Percentiles rank a stretch among this genome's conserved stretches.
Conservation (phyloP, 148 eudicot genomes). For the Rhododendron williamsianum region DNA sequence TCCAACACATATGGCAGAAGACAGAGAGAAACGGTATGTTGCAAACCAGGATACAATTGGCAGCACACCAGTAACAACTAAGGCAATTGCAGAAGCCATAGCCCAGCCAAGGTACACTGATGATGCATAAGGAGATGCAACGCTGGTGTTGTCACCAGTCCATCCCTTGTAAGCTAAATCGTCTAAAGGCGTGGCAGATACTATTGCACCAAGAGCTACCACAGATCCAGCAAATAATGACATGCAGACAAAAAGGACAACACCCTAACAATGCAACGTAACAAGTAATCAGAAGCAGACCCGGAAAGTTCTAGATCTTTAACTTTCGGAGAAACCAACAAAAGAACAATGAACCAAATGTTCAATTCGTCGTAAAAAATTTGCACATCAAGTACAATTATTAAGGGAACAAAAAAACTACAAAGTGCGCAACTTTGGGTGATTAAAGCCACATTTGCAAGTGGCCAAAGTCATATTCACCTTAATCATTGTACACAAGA, state of each 20-base stretch:
- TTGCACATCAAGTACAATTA: not conserved
- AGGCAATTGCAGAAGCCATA: constrained; percentile 74
- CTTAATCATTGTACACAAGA: not conserved
- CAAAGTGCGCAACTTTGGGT: not conserved
- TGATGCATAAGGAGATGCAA: constrained; percentile 76
- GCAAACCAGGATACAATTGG: constrained; percentile 96
- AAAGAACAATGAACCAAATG: not conserved
- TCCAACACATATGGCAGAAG: constrained; percentile 83
- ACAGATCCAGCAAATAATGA: constrained; percentile 71
- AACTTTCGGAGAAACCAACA: too few relatives aligned
- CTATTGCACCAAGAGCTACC: constrained; percentile 84
- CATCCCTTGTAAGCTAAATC: constrained; percentile 63
- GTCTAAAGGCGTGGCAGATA: constrained; percentile 83
- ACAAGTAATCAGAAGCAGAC: constrained; percentile 16
- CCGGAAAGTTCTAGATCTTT: not conserved
- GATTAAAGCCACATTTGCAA: constrained; percentile 4
- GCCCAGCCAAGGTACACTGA: constrained; percentile 91
- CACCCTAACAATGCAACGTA: constrained; percentile 45
- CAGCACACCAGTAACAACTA: constrained; percentile 72
- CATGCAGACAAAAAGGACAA: constrained; percentile 62
- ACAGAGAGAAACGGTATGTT: constrained; percentile 83
- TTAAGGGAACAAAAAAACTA: not conserved
- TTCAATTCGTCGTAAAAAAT: not conserved
- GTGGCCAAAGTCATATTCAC: not conserved
- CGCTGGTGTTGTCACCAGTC: constrained; percentile 50